Evolutionary conservation across 2,329 filamentous ascomycete species (phyloP).

Genomic region (Clarireedia hainanense): DNA sequence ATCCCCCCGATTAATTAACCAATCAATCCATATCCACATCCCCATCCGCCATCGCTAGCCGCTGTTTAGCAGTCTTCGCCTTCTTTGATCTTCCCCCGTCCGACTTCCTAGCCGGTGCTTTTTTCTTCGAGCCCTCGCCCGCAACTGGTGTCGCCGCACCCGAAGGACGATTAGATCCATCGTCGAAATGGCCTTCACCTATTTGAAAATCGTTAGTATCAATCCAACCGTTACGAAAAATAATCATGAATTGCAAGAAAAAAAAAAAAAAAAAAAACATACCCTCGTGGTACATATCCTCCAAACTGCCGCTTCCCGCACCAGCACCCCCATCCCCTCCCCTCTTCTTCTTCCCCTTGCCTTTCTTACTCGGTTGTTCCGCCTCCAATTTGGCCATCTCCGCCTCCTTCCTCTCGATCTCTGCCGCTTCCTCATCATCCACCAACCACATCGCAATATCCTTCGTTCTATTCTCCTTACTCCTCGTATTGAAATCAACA

Average conservation of each 20-base stretch:
- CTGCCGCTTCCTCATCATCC: constrained; percentile 90
- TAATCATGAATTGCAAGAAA: neutral
- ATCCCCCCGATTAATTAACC: neutral
- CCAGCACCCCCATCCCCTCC: constrained; percentile 30
- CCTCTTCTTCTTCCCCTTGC: constrained; percentile 50
- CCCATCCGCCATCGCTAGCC: constrained; percentile 60
- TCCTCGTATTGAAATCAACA: constrained; percentile 93
- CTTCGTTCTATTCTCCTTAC: constrained; percentile 86
- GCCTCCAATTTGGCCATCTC: constrained; percentile 55
- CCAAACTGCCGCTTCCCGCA: constrained; percentile 57
- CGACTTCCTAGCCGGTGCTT: constrained; percentile 31
- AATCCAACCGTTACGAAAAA: neutral
- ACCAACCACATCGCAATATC: constrained; percentile 99
- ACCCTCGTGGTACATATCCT: constrained; percentile 99
- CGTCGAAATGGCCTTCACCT: constrained; percentile 97
- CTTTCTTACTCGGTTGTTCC: constrained; percentile 60
- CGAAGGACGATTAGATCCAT: constrained; percentile 70
- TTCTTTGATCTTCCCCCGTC: constrained; percentile 48
- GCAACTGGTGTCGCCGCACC: constrained; percentile 78
- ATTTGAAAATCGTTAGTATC: constrained; percentile 12
- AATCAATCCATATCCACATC: constrained; percentile 26
- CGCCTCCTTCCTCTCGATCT: constrained; percentile 88
- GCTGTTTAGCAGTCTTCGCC: constrained; percentile 62
- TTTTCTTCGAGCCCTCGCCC: constrained; percentile 40
- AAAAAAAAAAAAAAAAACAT: constrained; percentile 34